A percentile compares a stretch with the other conserved stretches of the same genome.
Conservation (phyloP, 768 basidiomycete genomes). For the Termitomyces heimii region DNA sequence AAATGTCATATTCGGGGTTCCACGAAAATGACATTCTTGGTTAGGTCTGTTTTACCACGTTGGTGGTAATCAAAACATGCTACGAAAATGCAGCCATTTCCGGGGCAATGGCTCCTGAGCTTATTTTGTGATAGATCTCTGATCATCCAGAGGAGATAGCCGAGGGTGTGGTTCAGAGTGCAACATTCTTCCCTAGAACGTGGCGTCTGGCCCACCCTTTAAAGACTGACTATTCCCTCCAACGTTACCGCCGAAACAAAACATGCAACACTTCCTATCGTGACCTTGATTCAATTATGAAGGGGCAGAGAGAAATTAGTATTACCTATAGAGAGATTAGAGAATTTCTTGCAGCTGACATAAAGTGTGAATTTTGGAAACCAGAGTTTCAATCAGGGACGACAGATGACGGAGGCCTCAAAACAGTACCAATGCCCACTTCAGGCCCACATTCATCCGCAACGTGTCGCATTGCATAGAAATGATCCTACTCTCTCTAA, state of each 20-base stretch:
- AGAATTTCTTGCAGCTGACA: too few species aligned
- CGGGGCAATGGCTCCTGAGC: slow-evolving; percentile 12
- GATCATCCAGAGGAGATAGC: slow-evolving; percentile 16
- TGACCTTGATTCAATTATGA: background rate
- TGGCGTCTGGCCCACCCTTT: slow-evolving; percentile 5
- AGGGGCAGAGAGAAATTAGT: background rate
- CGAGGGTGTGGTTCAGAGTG: slow-evolving; percentile 11
- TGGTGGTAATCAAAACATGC: background rate
- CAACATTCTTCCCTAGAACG: slow-evolving; percentile 12
- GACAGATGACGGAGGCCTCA: background rate
- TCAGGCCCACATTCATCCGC: background rate
- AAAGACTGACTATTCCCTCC: background rate
- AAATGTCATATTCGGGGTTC: background rate
- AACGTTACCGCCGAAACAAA: background rate
- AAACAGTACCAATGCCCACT: background rate
- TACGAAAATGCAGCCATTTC: slow-evolving; percentile 9
- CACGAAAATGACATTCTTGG: background rate
- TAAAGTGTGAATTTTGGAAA: background rate
- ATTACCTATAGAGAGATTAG: background rate
- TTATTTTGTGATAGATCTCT: slow-evolving; percentile 11
- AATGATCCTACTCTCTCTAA: background rate
- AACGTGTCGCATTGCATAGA: background rate
- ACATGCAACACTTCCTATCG: background rate
- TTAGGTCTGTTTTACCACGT: background rate
- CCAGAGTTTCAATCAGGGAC: background rate